These are phyloP conservation scores for Diplodia sapinea DNA, from an alignment of 2,329 filamentous ascomycete genomes.

Conservation along the genomic window DNA sequence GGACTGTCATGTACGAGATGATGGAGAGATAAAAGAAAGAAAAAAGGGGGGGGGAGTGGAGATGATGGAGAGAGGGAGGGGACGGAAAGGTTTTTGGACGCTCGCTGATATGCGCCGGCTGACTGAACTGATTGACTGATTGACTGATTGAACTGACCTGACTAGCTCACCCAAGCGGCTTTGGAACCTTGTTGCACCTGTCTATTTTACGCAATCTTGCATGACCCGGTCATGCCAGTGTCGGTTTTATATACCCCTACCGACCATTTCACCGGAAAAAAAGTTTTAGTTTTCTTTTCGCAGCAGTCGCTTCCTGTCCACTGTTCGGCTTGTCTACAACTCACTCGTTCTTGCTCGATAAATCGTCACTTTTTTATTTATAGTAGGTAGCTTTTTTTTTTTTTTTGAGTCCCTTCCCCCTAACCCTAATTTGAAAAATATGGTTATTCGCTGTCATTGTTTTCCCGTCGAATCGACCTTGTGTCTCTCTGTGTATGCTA, in stretches of 20 bases:
- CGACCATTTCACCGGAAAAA: constrained; percentile 12
- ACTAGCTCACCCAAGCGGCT: background rate
- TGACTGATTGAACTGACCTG: background rate
- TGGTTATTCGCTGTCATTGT: constrained; percentile 9
- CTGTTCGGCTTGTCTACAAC: constrained; percentile 14
- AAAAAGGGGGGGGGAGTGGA: background rate
- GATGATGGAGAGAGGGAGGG: background rate
- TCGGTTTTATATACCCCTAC: background rate
- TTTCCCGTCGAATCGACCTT: background rate
- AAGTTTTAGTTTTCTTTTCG: constrained; percentile 5
- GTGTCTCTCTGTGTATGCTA: background rate
- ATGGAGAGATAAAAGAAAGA: background rate
- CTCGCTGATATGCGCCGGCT: background rate
- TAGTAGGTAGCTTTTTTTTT: constrained; percentile 11
- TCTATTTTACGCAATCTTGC: constrained; percentile 5
- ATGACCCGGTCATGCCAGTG: background rate
- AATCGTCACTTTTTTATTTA: background rate
- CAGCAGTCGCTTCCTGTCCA: background rate
- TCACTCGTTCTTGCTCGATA: background rate
- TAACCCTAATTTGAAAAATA: constrained; percentile 21
- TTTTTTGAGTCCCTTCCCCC: background rate
- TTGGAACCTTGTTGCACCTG: background rate
- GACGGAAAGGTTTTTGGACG: background rate
- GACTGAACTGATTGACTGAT: background rate
- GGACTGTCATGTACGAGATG: background rate